Evolutionary conservation across 305 asterid genomes (phyloP), one percentile per base, ranked within the genome.

Genomic region (Salvia sclarea): DNA sequence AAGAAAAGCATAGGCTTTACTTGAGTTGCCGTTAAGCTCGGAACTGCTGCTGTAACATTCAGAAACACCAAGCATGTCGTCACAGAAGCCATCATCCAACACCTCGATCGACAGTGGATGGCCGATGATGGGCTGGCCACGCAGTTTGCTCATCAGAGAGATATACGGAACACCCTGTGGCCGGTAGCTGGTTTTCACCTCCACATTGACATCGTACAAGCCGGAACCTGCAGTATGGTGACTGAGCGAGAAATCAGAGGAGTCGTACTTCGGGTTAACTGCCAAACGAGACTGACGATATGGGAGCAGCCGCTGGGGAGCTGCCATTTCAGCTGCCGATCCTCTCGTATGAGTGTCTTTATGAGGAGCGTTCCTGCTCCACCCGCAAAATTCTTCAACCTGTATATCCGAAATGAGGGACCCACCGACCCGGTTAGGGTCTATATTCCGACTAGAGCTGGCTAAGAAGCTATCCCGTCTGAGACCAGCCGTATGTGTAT

Each of bases 121-220:
- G 38, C 98, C 98, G 6, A 79, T 72, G 61, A 93, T 81, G 18
- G 97, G 92, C 74, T 58, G 85, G 35, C 90, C 85, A 35, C 53
- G 75, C 13, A 77, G 35, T 78, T 84, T 91, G 91, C 96, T 86
- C 95, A 79, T 84, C 22, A 91, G 84, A 66, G 96, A 92, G 14
- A 90, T 79, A 66, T 80, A 90, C 1, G 97, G 96, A 25, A 84
- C 96, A 6, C 79, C 85, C 69, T 84, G 96, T 20, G 88, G 85
- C 54, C 80, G 86, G 66, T 70, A 69, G 76, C 84, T 70, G 44
- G 90, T 66, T 76, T 83, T 76, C 56, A 85, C 96, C 81, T 78
- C 88, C 52, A 93, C 81, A 5, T 69, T 64, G 45, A 93, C 85
- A 21, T 93, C 91, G 17, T 70, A 82, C 81, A 93, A 53, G 62